Conservation (phyloP, 306 rosid species). For the Begonia loranthoides region DNA sequence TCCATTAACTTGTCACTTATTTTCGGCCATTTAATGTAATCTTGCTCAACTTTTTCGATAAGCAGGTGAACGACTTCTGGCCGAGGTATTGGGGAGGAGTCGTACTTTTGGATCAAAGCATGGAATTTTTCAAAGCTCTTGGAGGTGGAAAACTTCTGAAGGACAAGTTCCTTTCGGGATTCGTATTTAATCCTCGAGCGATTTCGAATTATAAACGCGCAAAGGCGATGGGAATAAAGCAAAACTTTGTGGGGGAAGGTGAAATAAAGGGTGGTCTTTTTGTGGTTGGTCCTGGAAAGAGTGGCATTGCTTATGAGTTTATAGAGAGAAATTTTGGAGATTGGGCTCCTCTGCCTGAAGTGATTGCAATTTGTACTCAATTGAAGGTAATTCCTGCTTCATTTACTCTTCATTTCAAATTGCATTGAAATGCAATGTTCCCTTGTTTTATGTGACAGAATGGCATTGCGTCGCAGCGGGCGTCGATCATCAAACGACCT, state of each 20-base stretch:
- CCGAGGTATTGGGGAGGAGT: constrained; percentile 94
- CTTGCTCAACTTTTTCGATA: constrained; percentile 12
- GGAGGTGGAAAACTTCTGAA: constrained; percentile 77
- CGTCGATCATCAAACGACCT: too few relatives aligned
- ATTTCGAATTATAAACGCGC: constrained; percentile 71
- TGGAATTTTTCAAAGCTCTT: constrained; percentile 68
- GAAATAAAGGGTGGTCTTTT: constrained; percentile 86
- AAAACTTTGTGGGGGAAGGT: constrained; percentile 81
- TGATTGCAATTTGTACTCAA: constrained; percentile 54
- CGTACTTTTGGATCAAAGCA: constrained; percentile 38
- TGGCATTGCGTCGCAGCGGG: too few relatives aligned
- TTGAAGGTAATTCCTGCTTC: constrained; percentile 37
- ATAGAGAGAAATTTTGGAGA: constrained; percentile 89
- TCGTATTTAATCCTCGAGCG: constrained; percentile 65
- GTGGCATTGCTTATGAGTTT: constrained; percentile 80
- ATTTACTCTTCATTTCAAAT: not conserved
- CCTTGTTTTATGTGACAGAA: too few relatives aligned
- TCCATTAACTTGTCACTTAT: constrained; percentile 8
- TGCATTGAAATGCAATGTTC: too few relatives aligned
- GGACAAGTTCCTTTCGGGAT: constrained; percentile 73
- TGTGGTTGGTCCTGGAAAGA: constrained; percentile 52
- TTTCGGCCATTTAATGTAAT: constrained; percentile 9
- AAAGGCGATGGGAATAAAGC: constrained; percentile 40
- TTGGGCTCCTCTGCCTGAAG: constrained; percentile 85
- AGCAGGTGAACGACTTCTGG: constrained; percentile 78